Conservation (phyloP, 495 filamentous ascomycete genomes). For the Astrothelium macrocarpum region DNA sequence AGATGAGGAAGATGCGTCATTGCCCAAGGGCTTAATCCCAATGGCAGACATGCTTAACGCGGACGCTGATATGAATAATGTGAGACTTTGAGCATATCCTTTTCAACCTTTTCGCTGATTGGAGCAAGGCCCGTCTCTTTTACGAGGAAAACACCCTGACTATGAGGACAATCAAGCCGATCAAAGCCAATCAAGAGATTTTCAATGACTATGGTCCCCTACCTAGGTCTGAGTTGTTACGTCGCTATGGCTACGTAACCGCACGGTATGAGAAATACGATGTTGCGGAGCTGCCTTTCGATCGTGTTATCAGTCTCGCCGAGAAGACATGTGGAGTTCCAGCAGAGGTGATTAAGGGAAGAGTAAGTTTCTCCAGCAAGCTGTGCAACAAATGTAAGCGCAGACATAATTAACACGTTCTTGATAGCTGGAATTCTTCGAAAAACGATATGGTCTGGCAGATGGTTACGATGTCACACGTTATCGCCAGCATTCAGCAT, state of each 20-base stretch:
- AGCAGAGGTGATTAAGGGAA: conserved; percentile 23
- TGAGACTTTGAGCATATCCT: conserved; percentile 23
- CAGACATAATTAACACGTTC: conserved; percentile 7
- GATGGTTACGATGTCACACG: conserved; percentile 46
- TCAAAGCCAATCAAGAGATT: conserved; percentile 65
- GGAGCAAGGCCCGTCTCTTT: conserved; percentile 51
- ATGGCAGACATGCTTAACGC: conserved; percentile 91
- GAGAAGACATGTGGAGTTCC: conserved; percentile 35
- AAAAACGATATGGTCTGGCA: conserved; percentile 42
- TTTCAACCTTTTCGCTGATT: neutral
- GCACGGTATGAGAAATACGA: conserved; percentile 65
- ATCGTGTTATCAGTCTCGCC: conserved; percentile 43
- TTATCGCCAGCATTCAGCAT: neutral
- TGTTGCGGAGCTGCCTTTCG: conserved; percentile 65
- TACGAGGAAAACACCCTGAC: conserved; percentile 55
- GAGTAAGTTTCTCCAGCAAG: conserved; percentile 21
- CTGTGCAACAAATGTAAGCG: conserved; percentile 29
- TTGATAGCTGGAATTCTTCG: conserved; percentile 38
- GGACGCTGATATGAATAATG: conserved; percentile 74
- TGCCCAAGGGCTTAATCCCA: conserved; percentile 78
- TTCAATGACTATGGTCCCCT: conserved; percentile 88
- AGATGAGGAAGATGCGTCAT: conserved; percentile 52
- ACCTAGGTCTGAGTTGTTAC: conserved; percentile 68
- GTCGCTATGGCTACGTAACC: conserved; percentile 85
- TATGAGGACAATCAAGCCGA: conserved; percentile 56